phyloP scores from a whole-genome alignment of 2,329 filamentous ascomycete species.

The Stagonosporopsis cucurbitacearum region DNA sequence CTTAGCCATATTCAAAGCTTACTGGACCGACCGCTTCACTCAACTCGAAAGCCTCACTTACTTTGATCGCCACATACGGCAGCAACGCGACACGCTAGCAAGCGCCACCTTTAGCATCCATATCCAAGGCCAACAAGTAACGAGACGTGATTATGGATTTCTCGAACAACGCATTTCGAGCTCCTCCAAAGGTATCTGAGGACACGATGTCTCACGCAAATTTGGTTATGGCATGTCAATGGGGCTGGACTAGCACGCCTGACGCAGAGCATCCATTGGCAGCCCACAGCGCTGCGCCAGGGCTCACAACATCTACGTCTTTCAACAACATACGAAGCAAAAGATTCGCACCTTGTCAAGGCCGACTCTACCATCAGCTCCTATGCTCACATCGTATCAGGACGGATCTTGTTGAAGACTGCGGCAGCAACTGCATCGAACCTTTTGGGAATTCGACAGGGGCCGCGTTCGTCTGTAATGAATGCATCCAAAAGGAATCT shows the following conservation, averaged over 20 bases:
- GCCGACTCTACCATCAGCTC: constrained; percentile 46
- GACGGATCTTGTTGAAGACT: constrained; percentile 46
- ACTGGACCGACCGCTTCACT: constrained; percentile 8
- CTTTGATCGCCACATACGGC: constrained; percentile 22
- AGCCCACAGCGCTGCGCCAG: constrained; percentile 19
- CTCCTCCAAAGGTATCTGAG: constrained; percentile 31
- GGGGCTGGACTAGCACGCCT: constrained; percentile 43
- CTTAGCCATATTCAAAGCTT: constrained; percentile 9
- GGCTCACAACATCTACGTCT: constrained; percentile 14
- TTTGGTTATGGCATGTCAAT: constrained; percentile 43
- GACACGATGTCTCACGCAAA: constrained; percentile 45
- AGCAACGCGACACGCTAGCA: constrained; percentile 28
- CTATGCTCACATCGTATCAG: constrained; percentile 45
- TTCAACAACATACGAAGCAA: constrained; percentile 35
- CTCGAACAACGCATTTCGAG: constrained; percentile 36
- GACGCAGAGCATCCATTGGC: constrained; percentile 19
- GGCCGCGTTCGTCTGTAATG: constrained; percentile 41
- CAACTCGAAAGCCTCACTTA: constrained; percentile 4
- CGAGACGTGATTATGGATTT: constrained; percentile 36
- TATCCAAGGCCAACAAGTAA: background rate
- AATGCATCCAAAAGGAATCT: constrained; percentile 40
- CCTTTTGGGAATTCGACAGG: constrained; percentile 27
- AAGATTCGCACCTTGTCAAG: constrained; percentile 43
- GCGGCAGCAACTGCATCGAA: constrained; percentile 45
- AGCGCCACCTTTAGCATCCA: constrained; percentile 34